Evolutionary conservation across 352 stramenopile genomes (phyloP).

Genomic region (Paralagenidium karlingii): DNA sequence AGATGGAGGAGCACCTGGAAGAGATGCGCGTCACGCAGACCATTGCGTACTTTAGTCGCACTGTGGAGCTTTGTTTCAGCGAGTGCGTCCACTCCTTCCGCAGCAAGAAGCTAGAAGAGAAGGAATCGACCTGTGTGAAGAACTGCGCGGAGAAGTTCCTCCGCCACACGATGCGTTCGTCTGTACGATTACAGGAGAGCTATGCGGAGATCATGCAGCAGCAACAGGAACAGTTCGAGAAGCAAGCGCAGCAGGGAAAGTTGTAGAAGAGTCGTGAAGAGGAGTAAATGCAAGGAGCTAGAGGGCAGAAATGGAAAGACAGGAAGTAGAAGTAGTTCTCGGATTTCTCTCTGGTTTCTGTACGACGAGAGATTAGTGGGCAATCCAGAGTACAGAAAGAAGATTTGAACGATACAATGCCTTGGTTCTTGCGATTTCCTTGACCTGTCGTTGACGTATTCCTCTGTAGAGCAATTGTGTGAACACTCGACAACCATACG

Average conservation of each 20-base stretch:
- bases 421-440: no score
- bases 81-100: slow-evolving; percentile 86
- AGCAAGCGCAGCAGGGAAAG: slow-evolving; percentile 37
- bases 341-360: no score
- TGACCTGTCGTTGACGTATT: no score
- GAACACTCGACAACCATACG: no score
- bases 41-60: slow-evolving; percentile 83
- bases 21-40: slow-evolving; percentile 85
- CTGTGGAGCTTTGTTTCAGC: slow-evolving; percentile 81
- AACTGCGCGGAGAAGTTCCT: slow-evolving; percentile 86
- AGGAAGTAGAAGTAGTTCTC: no score
- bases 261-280: no score
- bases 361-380: no score
- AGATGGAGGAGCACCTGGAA: slow-evolving; percentile 86
- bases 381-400: no score
- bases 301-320: no score
- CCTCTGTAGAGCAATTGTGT: no score
- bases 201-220: slow-evolving; percentile 82
- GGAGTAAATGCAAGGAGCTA: no score
- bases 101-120: slow-evolving; percentile 86
- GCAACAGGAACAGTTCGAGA: slow-evolving; percentile 58
- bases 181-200: slow-evolving; percentile 78
- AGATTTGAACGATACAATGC: no score
- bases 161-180: slow-evolving; percentile 85
- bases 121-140: slow-evolving; percentile 80